phyloP scores from a whole-genome alignment of 1,284 basidiomycete species.

The Schizopora paradoxa region DNA sequence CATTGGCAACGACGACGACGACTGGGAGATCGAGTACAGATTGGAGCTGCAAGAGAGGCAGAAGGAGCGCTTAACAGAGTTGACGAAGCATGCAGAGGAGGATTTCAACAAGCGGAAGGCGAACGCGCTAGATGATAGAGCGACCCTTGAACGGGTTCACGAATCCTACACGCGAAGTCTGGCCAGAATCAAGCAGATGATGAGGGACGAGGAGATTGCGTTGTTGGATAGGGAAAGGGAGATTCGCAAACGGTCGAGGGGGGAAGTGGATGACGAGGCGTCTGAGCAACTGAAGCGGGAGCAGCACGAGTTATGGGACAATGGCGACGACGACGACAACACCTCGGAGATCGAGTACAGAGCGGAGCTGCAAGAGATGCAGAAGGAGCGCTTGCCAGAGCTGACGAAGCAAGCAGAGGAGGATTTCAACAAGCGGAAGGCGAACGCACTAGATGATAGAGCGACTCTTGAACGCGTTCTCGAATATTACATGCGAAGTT shows the following conservation, averaged over 20 bases:
- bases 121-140: neutral
- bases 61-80: neutral
- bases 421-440: constrained; percentile 6
- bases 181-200: neutral
- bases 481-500: neutral
- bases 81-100: neutral
- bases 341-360: constrained; percentile 4
- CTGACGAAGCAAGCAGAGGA: neutral
- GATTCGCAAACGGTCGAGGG: constrained; percentile 9
- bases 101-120: constrained; percentile 6
- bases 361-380: neutral
- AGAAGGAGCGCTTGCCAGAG: neutral
- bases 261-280: constrained; percentile 1
- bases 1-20: constrained; percentile 8
- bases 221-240: constrained; percentile 10
- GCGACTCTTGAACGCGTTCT: neutral
- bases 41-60: constrained; percentile 1
- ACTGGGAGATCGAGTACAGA: constrained; percentile 4
- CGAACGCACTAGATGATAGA: neutral
- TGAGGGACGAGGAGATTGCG: constrained; percentile 4
- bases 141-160: neutral
- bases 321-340: no score
- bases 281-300: constrained; percentile 6
- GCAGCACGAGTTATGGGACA: no score
- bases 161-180: neutral